These are phyloP conservation scores for Jatropha multifida DNA, from an alignment of 441 rosid species.

Conservation along the genomic window DNA sequence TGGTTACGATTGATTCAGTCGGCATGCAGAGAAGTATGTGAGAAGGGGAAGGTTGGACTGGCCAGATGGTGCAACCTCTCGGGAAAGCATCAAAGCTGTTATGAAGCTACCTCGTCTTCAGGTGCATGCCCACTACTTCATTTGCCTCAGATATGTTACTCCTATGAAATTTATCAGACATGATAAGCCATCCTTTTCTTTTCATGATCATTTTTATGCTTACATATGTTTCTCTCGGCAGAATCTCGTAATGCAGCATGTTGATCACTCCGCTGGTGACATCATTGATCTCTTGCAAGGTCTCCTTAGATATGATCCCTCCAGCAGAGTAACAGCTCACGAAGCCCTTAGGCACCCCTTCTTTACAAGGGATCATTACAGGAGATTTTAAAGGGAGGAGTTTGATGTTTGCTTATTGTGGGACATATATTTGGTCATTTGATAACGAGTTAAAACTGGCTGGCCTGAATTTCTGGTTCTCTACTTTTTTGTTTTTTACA, in stretches of 20 bases:
- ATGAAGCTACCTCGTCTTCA: constrained; percentile 59
- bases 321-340: constrained; percentile 47
- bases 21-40: constrained; percentile 60
- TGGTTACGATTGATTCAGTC: constrained; percentile 35
- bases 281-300: constrained; percentile 59
- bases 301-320: constrained; percentile 53
- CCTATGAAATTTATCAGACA: neutral
- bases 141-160: neutral
- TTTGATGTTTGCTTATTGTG: neutral
- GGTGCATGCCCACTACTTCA: constrained; percentile 30
- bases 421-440: constrained; percentile 3
- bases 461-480: constrained; percentile 6
- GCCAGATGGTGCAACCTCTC: constrained; percentile 66
- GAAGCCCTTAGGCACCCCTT: constrained; percentile 66
- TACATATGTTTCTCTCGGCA: constrained; percentile 23
- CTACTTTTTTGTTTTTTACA: neutral
- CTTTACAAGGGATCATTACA: constrained; percentile 42
- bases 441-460: constrained; percentile 13
- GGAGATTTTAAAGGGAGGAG: constrained; percentile 29
- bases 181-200: neutral
- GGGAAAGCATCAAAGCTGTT: constrained; percentile 63
- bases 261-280: constrained; percentile 69
- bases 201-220: neutral
- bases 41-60: constrained; percentile 61
- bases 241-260: constrained; percentile 72